Base-by-base conservation (phyloP, 441 rosid genomes). In the Erodium texanum region DNA sequence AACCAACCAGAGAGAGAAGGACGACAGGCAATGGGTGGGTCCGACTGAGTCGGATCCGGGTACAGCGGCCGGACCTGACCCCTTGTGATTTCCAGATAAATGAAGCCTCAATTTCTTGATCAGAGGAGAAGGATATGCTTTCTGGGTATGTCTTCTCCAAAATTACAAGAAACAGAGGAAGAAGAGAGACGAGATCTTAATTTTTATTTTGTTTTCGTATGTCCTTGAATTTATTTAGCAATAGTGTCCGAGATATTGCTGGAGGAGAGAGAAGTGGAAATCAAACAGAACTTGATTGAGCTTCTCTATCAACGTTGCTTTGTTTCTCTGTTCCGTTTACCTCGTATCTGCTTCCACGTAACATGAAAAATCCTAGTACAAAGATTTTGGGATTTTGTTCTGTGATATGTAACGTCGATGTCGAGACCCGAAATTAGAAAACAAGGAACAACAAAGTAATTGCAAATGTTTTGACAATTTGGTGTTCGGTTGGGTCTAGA, bases 291-390 rank as follows among this genome's bases (percentile, higher is more conserved):
- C 12, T 41, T 41, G 48, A 41, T 41, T 41, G 48, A 41, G 48
- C 48, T 41, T 41, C 48, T 41, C 12, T 41, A 41, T 41, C 48
- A 12, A 41, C 48, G 48, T 41, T 41, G 48, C 48, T 5, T 0
- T 52, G 5, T 16, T 52, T 22, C 22, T 27, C 29, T 1, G 29
- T 27, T 27, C 20, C 22, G 59, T 52, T 52, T 52, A 16, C 59
- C 9, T 52, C 59, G 59, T 52, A 52, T 52, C 59, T 52, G 59
- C 59, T 52, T 52, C 59, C 59, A 52, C 59, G 59, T 52, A 18
- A 18, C 19, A 15, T 50, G 58, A 38, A 38, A 7, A 10, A 38
- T 38, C 45, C 0, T 38, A 7, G 3, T 1, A 38, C 2, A 27
- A 27, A 27, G 29, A 27, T 27, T 27, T 4, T 27, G 29, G 29